phyloP scores from a whole-genome alignment of 805 yeast species.

The Lipomyces starkeyi region DNA sequence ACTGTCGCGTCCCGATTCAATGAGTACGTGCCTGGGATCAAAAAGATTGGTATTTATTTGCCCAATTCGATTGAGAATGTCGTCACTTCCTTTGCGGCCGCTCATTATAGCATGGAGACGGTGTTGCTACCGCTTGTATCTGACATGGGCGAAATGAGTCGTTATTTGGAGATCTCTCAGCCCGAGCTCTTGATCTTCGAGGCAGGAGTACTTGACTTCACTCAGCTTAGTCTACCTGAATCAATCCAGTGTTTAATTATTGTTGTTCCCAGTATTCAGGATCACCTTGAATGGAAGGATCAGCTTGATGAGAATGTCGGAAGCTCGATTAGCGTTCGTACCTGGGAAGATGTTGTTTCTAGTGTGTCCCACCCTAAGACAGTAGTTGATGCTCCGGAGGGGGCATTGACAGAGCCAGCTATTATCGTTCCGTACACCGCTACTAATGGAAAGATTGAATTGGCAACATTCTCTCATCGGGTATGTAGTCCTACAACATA shows the following conservation, averaged over 20 bases:
- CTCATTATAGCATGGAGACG: conserved; percentile 21
- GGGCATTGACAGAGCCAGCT: conserved; percentile 10
- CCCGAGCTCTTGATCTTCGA: conserved; percentile 34
- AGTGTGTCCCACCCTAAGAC: not conserved
- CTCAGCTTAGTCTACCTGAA: conserved; percentile 19
- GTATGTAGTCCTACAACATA: conserved; percentile 12
- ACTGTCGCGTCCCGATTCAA: conserved; percentile 19
- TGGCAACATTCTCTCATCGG: conserved; percentile 18
- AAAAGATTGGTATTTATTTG: conserved; percentile 27
- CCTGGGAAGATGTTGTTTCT: conserved; percentile 23
- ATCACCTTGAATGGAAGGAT: conserved; percentile 30
- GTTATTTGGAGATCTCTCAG: conserved; percentile 25
- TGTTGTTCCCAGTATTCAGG: conserved; percentile 14
- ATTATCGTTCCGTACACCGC: conserved; percentile 12
- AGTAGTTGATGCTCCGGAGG: not conserved
- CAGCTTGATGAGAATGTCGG: conserved; percentile 16
- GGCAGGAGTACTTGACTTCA: conserved; percentile 35
- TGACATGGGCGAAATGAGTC: conserved; percentile 12
- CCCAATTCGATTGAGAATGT: conserved; percentile 35
- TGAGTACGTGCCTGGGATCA: conserved; percentile 20
- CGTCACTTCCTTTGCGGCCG: conserved; percentile 27
- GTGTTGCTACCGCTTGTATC: conserved; percentile 29
- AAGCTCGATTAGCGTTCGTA: conserved; percentile 4
- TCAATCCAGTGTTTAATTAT: conserved; percentile 24
- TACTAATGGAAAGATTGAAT: conserved; percentile 13